Conservation (phyloP, 768 basidiomycete species). For the Pleurotus platypus region DNA sequence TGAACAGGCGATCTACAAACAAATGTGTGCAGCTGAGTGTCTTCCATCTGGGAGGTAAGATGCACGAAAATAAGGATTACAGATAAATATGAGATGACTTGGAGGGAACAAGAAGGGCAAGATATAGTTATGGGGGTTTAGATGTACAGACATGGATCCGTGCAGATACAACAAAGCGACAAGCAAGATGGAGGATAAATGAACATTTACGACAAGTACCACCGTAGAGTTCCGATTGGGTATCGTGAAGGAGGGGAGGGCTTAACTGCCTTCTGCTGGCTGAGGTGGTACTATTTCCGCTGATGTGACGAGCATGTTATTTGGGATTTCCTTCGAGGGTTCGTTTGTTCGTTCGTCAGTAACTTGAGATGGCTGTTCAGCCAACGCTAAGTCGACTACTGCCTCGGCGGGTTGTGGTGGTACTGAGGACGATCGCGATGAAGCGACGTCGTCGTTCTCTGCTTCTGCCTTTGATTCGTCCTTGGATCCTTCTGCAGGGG, state of each 20-base stretch:
- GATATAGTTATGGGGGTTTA: neutral
- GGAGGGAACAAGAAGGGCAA: neutral
- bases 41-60: neutral
- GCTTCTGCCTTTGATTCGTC: neutral
- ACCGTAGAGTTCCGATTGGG: neutral
- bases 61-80: neutral
- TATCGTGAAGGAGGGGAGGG: neutral
- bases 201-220: neutral
- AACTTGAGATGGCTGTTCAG: neutral
- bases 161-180: slow-evolving; percentile 8
- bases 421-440: slow-evolving; percentile 4
- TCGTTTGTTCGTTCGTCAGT: too few species aligned
- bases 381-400: neutral
- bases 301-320: too few species aligned
- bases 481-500: neutral
- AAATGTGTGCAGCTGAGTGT: too few species aligned
- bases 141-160: slow-evolving; percentile 6
- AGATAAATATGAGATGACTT: neutral
- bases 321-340: too few species aligned
- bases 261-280: neutral
- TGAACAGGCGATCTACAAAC: too few species aligned
- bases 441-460: slow-evolving; percentile 6
- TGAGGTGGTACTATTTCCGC: neutral
- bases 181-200: slow-evolving; percentile 1
- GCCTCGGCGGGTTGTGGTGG: neutral